These are phyloP conservation scores for Choricystis sp. DNA, from an alignment of 139 green algal species.

Conservation along the genomic window DNA sequence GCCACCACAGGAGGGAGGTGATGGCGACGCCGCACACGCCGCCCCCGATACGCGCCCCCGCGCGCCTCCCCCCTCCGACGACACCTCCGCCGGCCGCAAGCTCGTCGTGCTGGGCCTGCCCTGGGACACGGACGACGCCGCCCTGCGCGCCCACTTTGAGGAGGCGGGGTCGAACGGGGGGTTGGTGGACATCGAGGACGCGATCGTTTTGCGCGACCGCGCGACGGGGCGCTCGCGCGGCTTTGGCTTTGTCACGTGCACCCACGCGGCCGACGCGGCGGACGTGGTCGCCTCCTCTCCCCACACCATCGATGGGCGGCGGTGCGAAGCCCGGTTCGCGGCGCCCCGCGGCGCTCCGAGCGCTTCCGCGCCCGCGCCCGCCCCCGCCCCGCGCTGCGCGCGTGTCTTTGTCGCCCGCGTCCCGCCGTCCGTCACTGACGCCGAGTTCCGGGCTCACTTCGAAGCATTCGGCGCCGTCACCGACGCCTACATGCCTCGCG, in stretches of 20 bases:
- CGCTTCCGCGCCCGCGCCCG: neutral
- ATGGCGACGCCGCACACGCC: too few species aligned
- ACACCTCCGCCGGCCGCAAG: conserved; percentile 16
- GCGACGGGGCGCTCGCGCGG: conserved; percentile 27
- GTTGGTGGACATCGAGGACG: conserved; percentile 38
- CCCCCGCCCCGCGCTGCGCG: neutral
- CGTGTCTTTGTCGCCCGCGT: conserved; percentile 81
- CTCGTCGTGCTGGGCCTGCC: conserved; percentile 52
- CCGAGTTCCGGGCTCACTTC: conserved; percentile 67
- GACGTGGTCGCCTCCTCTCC: conserved; percentile 2
- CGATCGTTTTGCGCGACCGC: conserved; percentile 63
- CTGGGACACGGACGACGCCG: conserved; percentile 59
- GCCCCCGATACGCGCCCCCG: neutral
- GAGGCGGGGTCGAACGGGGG: neutral
- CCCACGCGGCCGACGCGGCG: conserved; percentile 5
- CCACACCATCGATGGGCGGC: conserved; percentile 43
- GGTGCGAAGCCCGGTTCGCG: conserved; percentile 60
- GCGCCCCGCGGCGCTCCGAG: conserved; percentile 19
- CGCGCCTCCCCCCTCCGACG: neutral
- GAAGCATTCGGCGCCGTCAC: conserved; percentile 62
- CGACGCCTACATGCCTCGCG: conserved; percentile 79
- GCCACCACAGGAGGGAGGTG: too few species aligned
- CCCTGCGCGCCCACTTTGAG: conserved; percentile 49
- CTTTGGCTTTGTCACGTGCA: conserved; percentile 59
- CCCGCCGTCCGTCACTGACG: conserved; percentile 50